A percentile compares a stretch with the other conserved stretches of the same genome.
Conservation (phyloP, 805 yeast species). For the Metschnikowia borealis region DNA sequence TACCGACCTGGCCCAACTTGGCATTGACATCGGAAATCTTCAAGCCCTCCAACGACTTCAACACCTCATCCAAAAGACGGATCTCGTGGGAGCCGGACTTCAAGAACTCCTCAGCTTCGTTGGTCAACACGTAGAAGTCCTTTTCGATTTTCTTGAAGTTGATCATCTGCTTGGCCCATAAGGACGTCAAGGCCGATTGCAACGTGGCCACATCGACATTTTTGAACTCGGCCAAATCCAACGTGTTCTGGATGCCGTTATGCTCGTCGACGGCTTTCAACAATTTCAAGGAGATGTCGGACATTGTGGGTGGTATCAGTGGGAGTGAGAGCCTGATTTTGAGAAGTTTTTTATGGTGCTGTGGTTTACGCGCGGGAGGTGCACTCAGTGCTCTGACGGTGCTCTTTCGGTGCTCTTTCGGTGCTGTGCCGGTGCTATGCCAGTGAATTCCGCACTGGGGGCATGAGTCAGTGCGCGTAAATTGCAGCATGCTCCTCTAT, state of each 20-base stretch:
- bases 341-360: conserved; percentile 16
- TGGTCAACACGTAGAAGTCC: conserved; percentile 70
- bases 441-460: too few species aligned
- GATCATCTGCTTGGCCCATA: conserved; percentile 81
- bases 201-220: conserved; percentile 57
- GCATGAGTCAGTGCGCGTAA: background rate
- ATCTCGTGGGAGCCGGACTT: conserved; percentile 86
- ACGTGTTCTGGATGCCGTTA: conserved; percentile 63
- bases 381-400: too few species aligned
- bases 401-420: too few species aligned
- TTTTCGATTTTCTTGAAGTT: conserved; percentile 66
- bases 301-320: conserved; percentile 38
- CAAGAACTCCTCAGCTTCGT: conserved; percentile 79
- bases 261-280: conserved; percentile 59
- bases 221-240: conserved; percentile 55
- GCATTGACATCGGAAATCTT: conserved; percentile 71
- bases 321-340: background rate
- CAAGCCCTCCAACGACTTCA: conserved; percentile 71
- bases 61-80: conserved; percentile 70
- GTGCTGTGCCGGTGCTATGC: too few species aligned
- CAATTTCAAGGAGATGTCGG: conserved; percentile 61
- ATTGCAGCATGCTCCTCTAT: background rate
- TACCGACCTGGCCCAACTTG: conserved; percentile 78
- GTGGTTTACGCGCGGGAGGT: conserved; percentile 10
- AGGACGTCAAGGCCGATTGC: conserved; percentile 81